Percentiles rank a stretch among this genome's conserved stretches.
Evolutionary conservation across 2,329 filamentous ascomycete genomes (phyloP).

Genomic region (Pseudogymnoascus sp.): DNA sequence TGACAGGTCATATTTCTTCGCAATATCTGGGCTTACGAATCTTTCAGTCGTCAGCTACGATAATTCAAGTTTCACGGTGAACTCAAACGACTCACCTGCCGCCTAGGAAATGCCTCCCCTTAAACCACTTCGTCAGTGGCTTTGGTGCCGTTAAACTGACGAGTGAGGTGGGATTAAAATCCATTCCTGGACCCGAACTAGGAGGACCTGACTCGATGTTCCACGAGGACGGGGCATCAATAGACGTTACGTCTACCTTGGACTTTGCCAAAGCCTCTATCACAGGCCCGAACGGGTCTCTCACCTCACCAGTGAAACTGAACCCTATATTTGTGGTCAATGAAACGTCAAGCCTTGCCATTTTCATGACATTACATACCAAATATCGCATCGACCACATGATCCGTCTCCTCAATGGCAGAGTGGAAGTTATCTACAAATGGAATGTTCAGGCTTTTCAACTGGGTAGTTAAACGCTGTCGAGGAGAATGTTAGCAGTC

Average conservation of each 20-base stretch:
- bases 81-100: conserved; percentile 50
- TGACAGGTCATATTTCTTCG: conserved; percentile 78
- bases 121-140: conserved; percentile 75
- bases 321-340: conserved; percentile 50
- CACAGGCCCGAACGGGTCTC: conserved; percentile 81
- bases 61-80: not conserved
- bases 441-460: conserved; percentile 71
- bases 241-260: conserved; percentile 68
- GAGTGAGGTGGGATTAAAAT: conserved; percentile 70
- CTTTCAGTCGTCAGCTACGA: conserved; percentile 32
- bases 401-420: conserved; percentile 61
- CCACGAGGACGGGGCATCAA: conserved; percentile 94
- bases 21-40: conserved; percentile 70
- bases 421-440: conserved; percentile 72
- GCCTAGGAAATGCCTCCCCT: conserved; percentile 83
- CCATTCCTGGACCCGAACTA: conserved; percentile 63
- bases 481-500: conserved; percentile 11
- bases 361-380: conserved; percentile 40
- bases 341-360: conserved; percentile 13
- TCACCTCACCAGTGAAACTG: conserved; percentile 82
- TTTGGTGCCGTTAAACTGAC: conserved; percentile 92
- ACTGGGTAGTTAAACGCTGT: conserved; percentile 74
- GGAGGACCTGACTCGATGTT: conserved; percentile 83
- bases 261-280: conserved; percentile 69
- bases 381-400: conserved; percentile 89